Evolutionary conservation across 2,329 filamentous ascomycete genomes (phyloP), one percentile per base, ranked within the genome.

Genomic region (Didymella glomerata): DNA sequence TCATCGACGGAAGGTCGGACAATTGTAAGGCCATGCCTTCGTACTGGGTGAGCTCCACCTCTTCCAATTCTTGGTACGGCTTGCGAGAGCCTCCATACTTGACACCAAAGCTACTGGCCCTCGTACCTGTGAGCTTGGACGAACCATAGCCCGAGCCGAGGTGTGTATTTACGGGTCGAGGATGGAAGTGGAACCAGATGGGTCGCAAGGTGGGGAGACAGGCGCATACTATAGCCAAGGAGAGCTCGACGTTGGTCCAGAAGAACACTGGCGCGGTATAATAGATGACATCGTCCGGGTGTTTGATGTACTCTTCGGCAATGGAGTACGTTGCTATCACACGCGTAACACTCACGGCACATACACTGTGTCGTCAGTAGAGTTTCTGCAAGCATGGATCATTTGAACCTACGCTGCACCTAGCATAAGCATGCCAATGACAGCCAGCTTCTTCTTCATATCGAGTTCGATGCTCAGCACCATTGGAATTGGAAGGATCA

Each of bases 181-280:
- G 64, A 24, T 55, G 48, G 34, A 67, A 68, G 48, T 63, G 58
- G 14, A 64, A 61, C 62, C 63, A 72, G 16, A 72, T 69, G 1
- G 69, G 69, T 16, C 69, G 63, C 22, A 72, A 36, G 10, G 66
- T 71, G 7, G 69, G 69, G 1, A 72, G 63, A 20, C 68, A 71
- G 6, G 67, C 61, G 57, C 63, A 70, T 6, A 71, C 66, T 11
- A 72, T 57, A 1, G 64, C 69, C 2, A 72, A 40, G 3, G 68
- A 70, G 7, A 71, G 63, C 54, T 72, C 68, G 46, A 72, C 71
- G 51, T 72, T 71, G 3, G 65, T 69, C 69, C 69, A 72, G 56
- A 72, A 72, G 62, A 71, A 71, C 0, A 69, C 64, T 0, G 68
- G 68, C 10, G 68, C 60, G 3, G 68, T 72, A 44, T 69, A 71